Evolutionary conservation across 805 yeast genomes (phyloP), one percentile per base, ranked within the genome.

Genomic region (Cyberlindnera mrakii): DNA sequence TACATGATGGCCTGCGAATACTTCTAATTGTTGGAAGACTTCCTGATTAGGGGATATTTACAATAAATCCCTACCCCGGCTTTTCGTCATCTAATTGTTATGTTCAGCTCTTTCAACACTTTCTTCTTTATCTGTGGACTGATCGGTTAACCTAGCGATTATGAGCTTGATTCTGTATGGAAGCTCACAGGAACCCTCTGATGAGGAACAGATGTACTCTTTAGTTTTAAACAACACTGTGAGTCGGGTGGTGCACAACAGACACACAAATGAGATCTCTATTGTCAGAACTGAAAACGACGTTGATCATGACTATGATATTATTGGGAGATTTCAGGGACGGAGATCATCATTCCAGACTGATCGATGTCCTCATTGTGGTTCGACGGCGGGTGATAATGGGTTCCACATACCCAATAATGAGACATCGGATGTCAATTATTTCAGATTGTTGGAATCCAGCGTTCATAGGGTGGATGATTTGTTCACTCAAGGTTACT

Each of bases 401-500:
- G 6, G 17, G 43, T 6, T 35, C 41, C 14, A 36, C 30, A 30
- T 23, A 39, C 33, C 33, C 37, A 27, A 10, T 19, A 11, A 34
- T 37, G n/a, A 29, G 30, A 25, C 35, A 14, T 11, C 39, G 3
- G 44, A 50, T 38, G 38, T 52, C 38, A 49, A 46, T 41, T 55
- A 55, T 35, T 57, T 55, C 44, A 45, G 48, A 37, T 34, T 53
- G 4, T 42, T 57, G 20, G 58, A 48, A 19, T 39, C 54, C 34
- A 43, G 45, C 18, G 40, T 45, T 20, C 40, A 43, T 6, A 51
- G 77, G 4, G 35, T 33, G 15, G 62, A 65, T 9, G 71, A 72
- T 7, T 69, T 89, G 4, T 85, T 87, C 55, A 82, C 85, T 39
- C 95, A 84, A 47, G 96, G 95, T 3, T 89, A 89, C 58, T 89